A percentile compares a stretch with the other conserved stretches of the same genome.
These are phyloP conservation scores for Actinomortierella ambigua DNA, from an alignment of 371 early-diverging fungal genomes.

Conservation along the genomic window DNA sequence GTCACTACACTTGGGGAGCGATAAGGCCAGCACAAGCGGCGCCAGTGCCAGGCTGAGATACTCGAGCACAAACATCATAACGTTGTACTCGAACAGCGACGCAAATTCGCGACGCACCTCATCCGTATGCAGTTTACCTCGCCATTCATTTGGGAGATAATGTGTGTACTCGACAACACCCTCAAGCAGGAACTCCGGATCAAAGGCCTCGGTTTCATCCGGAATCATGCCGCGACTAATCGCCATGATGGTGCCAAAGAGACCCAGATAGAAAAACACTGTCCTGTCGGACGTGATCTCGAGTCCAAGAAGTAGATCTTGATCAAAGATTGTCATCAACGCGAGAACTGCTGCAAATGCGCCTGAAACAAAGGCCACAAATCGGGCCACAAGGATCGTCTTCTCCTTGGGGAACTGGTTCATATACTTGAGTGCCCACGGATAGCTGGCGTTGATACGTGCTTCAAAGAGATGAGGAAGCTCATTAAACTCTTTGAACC, in stretches of 20 bases:
- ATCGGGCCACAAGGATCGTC: slow-evolving; percentile 69
- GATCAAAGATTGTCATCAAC: slow-evolving; percentile 82
- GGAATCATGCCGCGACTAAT: slow-evolving; percentile 85
- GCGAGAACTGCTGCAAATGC: slow-evolving; percentile 88
- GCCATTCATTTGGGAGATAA: slow-evolving; percentile 91
- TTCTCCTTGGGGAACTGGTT: slow-evolving; percentile 90
- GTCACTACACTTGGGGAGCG: slow-evolving; percentile 80
- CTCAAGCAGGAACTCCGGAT: slow-evolving; percentile 77
- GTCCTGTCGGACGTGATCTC: slow-evolving; percentile 88
- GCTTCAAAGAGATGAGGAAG: slow-evolving; percentile 86
- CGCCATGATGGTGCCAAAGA: slow-evolving; percentile 88
- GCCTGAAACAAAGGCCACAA: slow-evolving; percentile 89
- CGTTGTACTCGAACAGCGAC: slow-evolving; percentile 78
- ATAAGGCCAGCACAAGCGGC: slow-evolving; percentile 84
- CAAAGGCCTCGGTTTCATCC: slow-evolving; percentile 78
- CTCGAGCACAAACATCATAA: slow-evolving; percentile 82
- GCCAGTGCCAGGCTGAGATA: slow-evolving; percentile 82
- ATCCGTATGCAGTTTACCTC: slow-evolving; percentile 81
- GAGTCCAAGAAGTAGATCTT: slow-evolving; percentile 86
- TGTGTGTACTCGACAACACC: slow-evolving; percentile 88
- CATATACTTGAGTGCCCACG: slow-evolving; percentile 80
- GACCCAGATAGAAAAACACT: slow-evolving; percentile 88
- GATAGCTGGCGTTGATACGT: slow-evolving; percentile 76
- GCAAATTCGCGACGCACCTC: slow-evolving; percentile 85
- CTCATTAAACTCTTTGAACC: slow-evolving; percentile 97